A percentile compares a stretch with the other conserved stretches of the same genome.
phyloP scores from a whole-genome alignment of 179 eudicot species.

The Spinacia oleracea region DNA sequence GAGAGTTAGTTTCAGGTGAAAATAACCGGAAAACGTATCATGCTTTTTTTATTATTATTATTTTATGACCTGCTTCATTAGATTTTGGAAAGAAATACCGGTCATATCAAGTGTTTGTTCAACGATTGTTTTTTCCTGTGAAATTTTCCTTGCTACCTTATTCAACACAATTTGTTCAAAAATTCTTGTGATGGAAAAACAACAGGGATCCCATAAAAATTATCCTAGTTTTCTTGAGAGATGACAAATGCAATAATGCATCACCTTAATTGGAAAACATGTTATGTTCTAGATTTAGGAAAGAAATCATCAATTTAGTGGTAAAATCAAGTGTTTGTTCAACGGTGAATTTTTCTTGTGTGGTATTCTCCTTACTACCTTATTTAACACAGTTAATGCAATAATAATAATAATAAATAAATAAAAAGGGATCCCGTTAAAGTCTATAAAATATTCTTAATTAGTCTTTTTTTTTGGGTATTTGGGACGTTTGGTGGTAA shows the following conservation, averaged over 20 bases:
- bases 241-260: not conserved
- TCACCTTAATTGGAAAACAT: not conserved
- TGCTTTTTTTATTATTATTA: no score
- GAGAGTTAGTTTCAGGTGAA: not conserved
- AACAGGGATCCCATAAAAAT: no score
- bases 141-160: no score
- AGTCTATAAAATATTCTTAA: not conserved
- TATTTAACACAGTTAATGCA: not conserved
- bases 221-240: not conserved
- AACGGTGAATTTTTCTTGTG: not conserved
- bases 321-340: constrained; percentile 1
- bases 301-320: not conserved
- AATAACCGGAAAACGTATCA: not conserved
- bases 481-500: not conserved
- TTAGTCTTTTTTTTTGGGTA: not conserved
- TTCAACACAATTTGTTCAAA: no score
- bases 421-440: no score
- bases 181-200: no score
- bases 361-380: not conserved
- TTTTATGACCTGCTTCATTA: no score
- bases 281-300: not conserved
- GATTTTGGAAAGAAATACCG: no score
- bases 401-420: no score
- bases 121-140: no score
- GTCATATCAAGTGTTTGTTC: no score